These are phyloP conservation scores for Cryphonectria radicalis DNA, from an alignment of 2,329 filamentous ascomycete genomes.

Conservation along the genomic window DNA sequence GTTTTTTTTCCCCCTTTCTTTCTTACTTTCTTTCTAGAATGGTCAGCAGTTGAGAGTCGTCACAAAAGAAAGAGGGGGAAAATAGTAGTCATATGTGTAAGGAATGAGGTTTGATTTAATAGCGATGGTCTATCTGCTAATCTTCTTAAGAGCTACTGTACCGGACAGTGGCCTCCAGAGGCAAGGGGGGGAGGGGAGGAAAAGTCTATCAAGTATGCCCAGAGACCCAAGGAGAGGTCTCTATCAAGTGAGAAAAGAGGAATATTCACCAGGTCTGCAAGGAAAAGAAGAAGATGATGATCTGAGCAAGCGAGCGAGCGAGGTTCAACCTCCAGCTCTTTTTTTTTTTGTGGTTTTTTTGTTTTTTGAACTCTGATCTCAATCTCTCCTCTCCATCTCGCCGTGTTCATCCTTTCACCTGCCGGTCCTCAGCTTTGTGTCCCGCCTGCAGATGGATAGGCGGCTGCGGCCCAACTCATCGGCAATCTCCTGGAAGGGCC, in stretches of 20 bases:
- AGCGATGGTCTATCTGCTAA: neutral
- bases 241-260: neutral
- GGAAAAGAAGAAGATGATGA: too few species aligned
- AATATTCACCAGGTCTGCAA: neutral
- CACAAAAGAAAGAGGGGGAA: too few species aligned
- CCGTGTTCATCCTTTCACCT: neutral
- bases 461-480: neutral
- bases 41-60: too few species aligned
- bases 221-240: too few species aligned
- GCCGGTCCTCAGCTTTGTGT: neutral
- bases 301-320: too few species aligned
- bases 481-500: neutral
- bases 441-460: neutral
- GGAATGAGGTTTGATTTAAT: neutral
- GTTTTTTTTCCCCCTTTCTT: too few species aligned
- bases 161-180: neutral
- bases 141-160: neutral
- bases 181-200: too few species aligned
- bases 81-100: neutral
- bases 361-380: too few species aligned
- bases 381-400: neutral
- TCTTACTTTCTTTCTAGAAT: too few species aligned
- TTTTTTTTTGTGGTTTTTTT: too few species aligned
- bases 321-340: too few species aligned
- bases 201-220: too few species aligned